Percentiles rank a stretch among this genome's conserved stretches.
Conservation (phyloP, 768 basidiomycete genomes). For the Coprinellus micaceus region DNA sequence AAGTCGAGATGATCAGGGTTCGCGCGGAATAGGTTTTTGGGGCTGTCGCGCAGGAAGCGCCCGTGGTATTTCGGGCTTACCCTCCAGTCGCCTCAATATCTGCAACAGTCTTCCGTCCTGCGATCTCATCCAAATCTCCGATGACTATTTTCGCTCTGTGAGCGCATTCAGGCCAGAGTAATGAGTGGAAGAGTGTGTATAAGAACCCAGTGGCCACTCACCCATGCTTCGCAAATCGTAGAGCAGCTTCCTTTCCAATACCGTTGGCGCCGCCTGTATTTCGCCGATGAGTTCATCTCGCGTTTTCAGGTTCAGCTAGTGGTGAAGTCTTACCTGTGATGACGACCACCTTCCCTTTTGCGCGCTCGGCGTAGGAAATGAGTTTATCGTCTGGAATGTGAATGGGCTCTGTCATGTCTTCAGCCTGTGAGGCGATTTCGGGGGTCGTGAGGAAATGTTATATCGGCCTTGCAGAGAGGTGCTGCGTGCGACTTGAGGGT, state of each 20-base stretch:
- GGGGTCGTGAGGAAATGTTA: too few species aligned
- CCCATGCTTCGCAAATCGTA: slow-evolving; percentile 52
- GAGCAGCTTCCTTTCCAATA: slow-evolving; percentile 49
- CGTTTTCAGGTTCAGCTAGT: not conserved
- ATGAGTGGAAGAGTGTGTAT: too few species aligned
- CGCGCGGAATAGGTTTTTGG: too few species aligned
- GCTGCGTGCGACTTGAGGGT: too few species aligned
- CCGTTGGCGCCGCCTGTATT: slow-evolving; percentile 41
- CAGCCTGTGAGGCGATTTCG: too few species aligned
- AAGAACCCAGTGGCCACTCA: too few species aligned
- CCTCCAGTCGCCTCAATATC: slow-evolving; percentile 42
- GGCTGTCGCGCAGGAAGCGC: not conserved
- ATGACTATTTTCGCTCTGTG: slow-evolving; percentile 51
- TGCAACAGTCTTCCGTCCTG: slow-evolving; percentile 36
- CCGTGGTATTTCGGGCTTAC: slow-evolving; percentile 25
- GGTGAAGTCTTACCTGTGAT: slow-evolving; percentile 44
- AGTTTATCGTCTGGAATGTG: slow-evolving; percentile 44
- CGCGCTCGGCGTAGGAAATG: slow-evolving; percentile 36
- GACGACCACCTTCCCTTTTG: slow-evolving; percentile 45
- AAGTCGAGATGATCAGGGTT: not conserved
- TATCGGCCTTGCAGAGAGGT: too few species aligned
- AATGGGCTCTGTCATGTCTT: too few species aligned
- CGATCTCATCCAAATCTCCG: slow-evolving; percentile 44
- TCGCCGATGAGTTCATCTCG: not conserved
- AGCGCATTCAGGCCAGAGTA: too few species aligned